phyloP scores from a whole-genome alignment of 2,329 filamentous ascomycete genomes.

The Colletotrichum sp. region DNA sequence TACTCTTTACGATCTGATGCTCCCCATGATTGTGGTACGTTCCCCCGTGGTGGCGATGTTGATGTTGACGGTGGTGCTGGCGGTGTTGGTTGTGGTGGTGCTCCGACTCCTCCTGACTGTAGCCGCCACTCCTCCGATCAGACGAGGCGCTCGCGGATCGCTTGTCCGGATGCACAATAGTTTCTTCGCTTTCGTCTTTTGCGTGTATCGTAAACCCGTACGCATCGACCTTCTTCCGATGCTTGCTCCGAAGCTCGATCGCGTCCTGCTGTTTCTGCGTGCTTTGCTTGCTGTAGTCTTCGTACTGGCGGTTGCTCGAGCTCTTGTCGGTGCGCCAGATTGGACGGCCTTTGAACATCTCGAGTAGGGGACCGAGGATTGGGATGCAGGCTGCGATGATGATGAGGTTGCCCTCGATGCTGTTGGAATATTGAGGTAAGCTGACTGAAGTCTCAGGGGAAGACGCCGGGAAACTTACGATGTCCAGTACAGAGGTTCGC shows the following conservation, averaged over 20 bases:
- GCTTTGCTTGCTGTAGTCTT: background rate
- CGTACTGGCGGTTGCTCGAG: background rate
- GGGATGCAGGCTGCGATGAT: conserved; percentile 34
- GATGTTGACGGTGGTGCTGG: background rate
- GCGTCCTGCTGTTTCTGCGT: background rate
- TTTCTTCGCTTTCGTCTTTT: background rate
- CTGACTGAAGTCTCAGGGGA: background rate
- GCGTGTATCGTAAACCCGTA: background rate
- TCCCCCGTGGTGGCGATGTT: background rate
- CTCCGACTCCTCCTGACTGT: background rate
- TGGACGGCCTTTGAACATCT: conserved; percentile 20
- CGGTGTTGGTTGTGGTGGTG: background rate
- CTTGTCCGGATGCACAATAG: background rate
- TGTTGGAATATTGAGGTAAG: background rate
- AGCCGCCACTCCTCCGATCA: background rate
- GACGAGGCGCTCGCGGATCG: background rate
- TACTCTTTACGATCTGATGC: background rate
- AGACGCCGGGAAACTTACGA: background rate
- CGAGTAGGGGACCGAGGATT: conserved; percentile 29
- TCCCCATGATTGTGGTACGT: background rate
- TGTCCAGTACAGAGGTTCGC: background rate
- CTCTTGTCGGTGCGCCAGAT: conserved; percentile 2
- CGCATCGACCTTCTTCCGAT: background rate
- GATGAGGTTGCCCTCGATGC: conserved; percentile 18
- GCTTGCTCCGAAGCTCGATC: background rate